These are phyloP conservation scores for Kazachstania psychrophila DNA, from an alignment of 805 yeast genomes.

Conservation along the genomic window DNA sequence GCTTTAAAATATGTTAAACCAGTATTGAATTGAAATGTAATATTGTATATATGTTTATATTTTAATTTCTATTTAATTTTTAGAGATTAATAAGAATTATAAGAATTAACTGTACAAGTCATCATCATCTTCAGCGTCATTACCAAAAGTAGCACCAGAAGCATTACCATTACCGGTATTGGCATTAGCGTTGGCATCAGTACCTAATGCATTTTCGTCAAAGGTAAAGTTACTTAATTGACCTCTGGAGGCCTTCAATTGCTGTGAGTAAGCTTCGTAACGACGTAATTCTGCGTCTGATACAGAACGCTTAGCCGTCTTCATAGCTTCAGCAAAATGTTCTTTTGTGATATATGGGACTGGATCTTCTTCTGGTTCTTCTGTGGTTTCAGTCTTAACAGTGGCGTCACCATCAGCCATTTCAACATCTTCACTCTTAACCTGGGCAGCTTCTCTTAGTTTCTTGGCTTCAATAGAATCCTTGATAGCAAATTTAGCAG, in stretches of 20 bases:
- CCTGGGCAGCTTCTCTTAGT: constrained; percentile 37
- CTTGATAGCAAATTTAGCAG: constrained; percentile 97
- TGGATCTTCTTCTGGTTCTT: constrained; percentile 69
- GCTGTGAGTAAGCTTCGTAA: constrained; percentile 96
- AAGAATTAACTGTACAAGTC: constrained; percentile 51
- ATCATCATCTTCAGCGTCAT: constrained; percentile 48
- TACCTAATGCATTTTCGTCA: constrained; percentile 42
- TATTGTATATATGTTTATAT: too few relatives aligned
- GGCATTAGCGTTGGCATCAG: constrained; percentile 40
- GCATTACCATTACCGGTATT: constrained; percentile 32
- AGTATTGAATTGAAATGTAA: too few relatives aligned
- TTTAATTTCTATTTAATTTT: too few relatives aligned
- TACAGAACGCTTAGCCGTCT: constrained; percentile 96
- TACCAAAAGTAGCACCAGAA: constrained; percentile 38
- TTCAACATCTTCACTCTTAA: constrained; percentile 41
- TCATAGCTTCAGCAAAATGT: constrained; percentile 99
- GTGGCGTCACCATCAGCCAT: constrained; percentile 30
- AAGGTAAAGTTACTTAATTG: constrained; percentile 86
- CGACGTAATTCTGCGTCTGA: constrained; percentile 96
- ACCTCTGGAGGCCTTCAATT: constrained; percentile 91
- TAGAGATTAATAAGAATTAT: too few relatives aligned
- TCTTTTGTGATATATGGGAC: constrained; percentile 91
- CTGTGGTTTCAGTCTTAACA: constrained; percentile 28
- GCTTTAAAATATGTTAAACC: too few relatives aligned
- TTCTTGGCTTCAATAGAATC: constrained; percentile 86